Evolutionary conservation across 179 eudicot genomes (phyloP).

Genomic region (Beta corolliflora): DNA sequence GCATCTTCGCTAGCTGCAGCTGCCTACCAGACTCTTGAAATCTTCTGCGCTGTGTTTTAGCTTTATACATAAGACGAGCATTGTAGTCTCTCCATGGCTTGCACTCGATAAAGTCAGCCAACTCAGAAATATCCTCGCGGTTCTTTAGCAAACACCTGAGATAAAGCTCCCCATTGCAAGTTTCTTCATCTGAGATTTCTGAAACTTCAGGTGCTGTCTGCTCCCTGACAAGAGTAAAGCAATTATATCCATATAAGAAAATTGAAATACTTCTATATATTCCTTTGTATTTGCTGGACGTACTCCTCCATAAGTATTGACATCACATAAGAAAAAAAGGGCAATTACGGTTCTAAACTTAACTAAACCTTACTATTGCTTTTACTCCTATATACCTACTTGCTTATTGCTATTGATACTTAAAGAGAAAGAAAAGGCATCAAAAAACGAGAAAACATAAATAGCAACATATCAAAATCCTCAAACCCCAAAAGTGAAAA

Average conservation of each 20-base stretch:
- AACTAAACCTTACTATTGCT: not conserved
- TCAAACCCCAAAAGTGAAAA: not conserved
- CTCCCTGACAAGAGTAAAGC: conserved; percentile 21
- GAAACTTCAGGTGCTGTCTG: conserved; percentile 6
- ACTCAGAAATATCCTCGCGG: conserved; percentile 43
- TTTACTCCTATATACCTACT: not conserved
- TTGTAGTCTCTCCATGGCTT: conserved; percentile 62
- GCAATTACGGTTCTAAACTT: not conserved
- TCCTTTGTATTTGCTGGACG: too few species aligned
- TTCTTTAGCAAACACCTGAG: conserved; percentile 34
- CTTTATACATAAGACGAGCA: conserved; percentile 24
- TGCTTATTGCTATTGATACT: not conserved
- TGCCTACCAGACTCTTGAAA: not conserved
- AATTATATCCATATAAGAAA: not conserved
- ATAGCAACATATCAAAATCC: not conserved
- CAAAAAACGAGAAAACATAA: not conserved
- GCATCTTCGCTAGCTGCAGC: not conserved
- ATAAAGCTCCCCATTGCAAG: conserved; percentile 54
- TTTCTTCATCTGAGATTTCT: conserved; percentile 33
- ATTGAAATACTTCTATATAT: too few species aligned
- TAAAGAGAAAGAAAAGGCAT: not conserved
- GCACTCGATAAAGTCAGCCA: conserved; percentile 70
- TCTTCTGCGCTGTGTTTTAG: not conserved
- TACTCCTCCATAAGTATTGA: too few species aligned
- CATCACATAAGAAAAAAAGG: too few species aligned